Evolutionary conservation across 305 asterid genomes (phyloP), one percentile per base, ranked within the genome.

Genomic region (Fraxinus platypoda): DNA sequence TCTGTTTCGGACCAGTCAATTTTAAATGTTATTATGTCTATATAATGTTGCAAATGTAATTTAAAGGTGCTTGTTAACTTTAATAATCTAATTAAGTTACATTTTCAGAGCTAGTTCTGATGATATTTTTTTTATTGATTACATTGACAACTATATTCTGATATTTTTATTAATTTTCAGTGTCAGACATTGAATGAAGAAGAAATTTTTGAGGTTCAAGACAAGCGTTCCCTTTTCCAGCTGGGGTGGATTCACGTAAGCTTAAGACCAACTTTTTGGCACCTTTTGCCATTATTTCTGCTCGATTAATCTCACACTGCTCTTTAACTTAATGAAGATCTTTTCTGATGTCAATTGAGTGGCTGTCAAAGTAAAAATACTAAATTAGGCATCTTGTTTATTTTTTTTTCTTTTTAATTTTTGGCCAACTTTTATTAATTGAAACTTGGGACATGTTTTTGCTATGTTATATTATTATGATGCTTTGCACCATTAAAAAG

Each of bases 231-330:
- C 66, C 98, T 94, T 79, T 94, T 97, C 76, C 95, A 90, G 28
- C 98, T 97, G 81, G 99, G 99, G 35, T 97, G 99, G 99, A 97
- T 97, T 87, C 99, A 97, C 80, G 99, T 94, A 90, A 93, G 98
- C 90, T 38, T 85, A 80, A n/a, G 49, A 74, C 83, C 75, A 76
- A 82, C 79, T 59, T 54, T 81, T 43, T 81, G 77, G 80, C 26
- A 74, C 21, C 28, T 41, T 76, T 76, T 76, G 46, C 62, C 30
- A 19, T 6, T 82, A 11, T 79, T 57, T 79, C 66, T 1, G 57
- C 62, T 71, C 26, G n/a, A 6, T 7, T 17, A 31, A 17, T 81
- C 81, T 79, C 83, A 41, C 17, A 52, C 54, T 49, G 54, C 73
- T 76, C 19, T 34, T 54, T 35, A 66, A 38, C 62, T 76, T 77